Conservation (phyloP, 306 rosid genomes). For the Fragaria ananassa region DNA sequence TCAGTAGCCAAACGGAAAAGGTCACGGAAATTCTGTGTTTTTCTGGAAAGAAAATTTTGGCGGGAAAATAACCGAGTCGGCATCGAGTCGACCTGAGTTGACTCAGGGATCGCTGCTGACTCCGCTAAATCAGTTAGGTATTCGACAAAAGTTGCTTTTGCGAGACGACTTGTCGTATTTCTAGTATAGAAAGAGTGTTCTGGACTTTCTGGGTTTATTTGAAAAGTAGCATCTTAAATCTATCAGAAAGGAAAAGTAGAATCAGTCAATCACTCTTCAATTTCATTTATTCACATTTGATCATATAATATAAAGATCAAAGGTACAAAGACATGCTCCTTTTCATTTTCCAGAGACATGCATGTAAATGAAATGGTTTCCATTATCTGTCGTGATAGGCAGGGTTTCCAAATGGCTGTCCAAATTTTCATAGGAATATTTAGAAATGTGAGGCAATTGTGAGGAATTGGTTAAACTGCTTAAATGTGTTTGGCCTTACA, state of each 20-base stretch:
- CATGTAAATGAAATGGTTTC: not conserved
- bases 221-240: not conserved
- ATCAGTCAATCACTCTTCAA: not conserved
- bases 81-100: not conserved
- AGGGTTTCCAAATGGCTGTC: not conserved
- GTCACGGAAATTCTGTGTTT: not conserved
- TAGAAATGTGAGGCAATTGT: not conserved
- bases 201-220: not conserved
- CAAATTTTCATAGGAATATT: not conserved
- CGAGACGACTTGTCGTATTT: conserved; percentile 11
- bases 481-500: not conserved
- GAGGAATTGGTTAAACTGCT: not conserved
- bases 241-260: not conserved
- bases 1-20: not conserved
- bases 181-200: not conserved
- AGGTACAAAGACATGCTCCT: not conserved
- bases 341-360: not conserved
- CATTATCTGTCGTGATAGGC: not conserved
- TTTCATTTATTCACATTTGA: not conserved
- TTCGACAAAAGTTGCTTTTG: not conserved
- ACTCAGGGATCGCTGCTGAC: not conserved
- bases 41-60: conserved; percentile 10
- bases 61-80: conserved; percentile 1
- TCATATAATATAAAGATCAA: not conserved
- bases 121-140: not conserved